Conservation (phyloP, 345 rosid genomes). For the Physaria fendleri region DNA sequence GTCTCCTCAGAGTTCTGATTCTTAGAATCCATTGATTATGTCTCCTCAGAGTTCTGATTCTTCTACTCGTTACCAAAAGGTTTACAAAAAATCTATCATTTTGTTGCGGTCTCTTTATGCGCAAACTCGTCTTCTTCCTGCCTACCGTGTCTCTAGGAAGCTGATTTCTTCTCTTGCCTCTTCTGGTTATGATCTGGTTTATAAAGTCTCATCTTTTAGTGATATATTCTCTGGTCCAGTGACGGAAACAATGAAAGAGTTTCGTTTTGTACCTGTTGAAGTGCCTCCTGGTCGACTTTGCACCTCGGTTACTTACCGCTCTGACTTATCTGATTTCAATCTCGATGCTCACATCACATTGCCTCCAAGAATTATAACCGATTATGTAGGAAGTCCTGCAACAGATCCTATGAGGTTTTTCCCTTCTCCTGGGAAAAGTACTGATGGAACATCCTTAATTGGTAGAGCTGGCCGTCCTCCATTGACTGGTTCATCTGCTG, state of each 20-base stretch:
- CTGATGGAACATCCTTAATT: constrained; percentile 49
- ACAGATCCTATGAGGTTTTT: constrained; percentile 73
- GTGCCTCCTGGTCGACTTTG: constrained; percentile 68
- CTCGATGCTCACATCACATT: constrained; percentile 52
- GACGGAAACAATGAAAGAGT: constrained; percentile 51
- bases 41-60: constrained; percentile 42
- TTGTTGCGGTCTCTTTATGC: constrained; percentile 65
- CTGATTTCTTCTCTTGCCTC: constrained; percentile 51
- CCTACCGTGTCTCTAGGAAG: constrained; percentile 61
- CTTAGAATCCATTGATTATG: constrained; percentile 39
- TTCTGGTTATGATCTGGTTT: constrained; percentile 55
- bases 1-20: constrained; percentile 42
- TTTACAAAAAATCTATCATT: constrained; percentile 72
- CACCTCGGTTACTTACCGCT: constrained; percentile 57
- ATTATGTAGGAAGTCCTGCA: constrained; percentile 84
- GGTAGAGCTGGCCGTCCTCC: constrained; percentile 48
- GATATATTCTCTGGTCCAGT: constrained; percentile 60
- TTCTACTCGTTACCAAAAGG: constrained; percentile 53
- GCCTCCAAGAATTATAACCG: constrained; percentile 70
- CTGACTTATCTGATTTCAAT: constrained; percentile 61
- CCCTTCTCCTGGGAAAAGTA: constrained; percentile 56
- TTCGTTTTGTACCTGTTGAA: constrained; percentile 61
- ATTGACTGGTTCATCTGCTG: constrained; percentile 40
- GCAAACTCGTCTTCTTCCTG: constrained; percentile 78
- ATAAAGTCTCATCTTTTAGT: constrained; percentile 76